Base-by-base conservation (phyloP, 495 filamentous ascomycete species). In the Hamigera avellanea region DNA sequence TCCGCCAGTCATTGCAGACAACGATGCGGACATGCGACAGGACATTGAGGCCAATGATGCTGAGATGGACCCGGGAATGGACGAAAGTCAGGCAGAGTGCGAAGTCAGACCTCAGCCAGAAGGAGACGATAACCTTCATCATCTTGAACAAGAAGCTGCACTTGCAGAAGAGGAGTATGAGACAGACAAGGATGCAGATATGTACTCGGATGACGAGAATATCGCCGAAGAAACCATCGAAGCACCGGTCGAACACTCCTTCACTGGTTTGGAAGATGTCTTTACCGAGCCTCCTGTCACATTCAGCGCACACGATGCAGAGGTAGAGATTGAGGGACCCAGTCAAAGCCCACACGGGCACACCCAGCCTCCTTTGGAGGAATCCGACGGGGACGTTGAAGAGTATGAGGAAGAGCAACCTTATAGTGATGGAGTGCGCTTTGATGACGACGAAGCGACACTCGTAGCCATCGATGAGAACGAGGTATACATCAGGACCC, bases 361-460 rank as follows among this genome's bases (percentile, higher is more conserved):
- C 13, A 14, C 4, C 15, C n/a, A 17, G 17, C 8, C 6, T 16
- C 2, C 9, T 32, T 18, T 29, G 6, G 26, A 19, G 17, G 15
- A 42, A 12, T 15, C 41, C 26, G 13, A 44, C 12, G 19, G 41
- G n/a, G n/a, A n/a, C n/a, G n/a, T n/a, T 29, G 44, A 50, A 5
- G 36, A 43, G 14, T 26, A 52, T 17, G 41, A 54, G 14, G 35
- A 43, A 12, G 40, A 43, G n/a, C n/a, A n/a, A n/a, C n/a, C n/a
- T n/a, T 6, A 42, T 23, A 19, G 49, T 17, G 26, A 43, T 7
- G 29, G 3, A 19, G 33, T 23, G 6, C n/a, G 43, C 26, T 39
- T 35, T 32, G 41, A 46, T 25, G 38, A 59, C 5, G 41, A 49
- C 16, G 54, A 50, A 17, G 19, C 48, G 14, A 48, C 40, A 4